Conservation (phyloP, 345 rosid species). For the thale cress (Arabidopsis thaliana) region TAIR10.1 NC_003074.8:3247501-3248000, state of each 20-base stretch:
- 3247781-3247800: slow-evolving; percentile 19
- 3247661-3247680: too few relatives aligned
- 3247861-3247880: slow-evolving; percentile 35
- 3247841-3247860: slow-evolving; percentile 19
- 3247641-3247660: background rate
- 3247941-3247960: slow-evolving; percentile 29
- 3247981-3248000: slow-evolving; percentile 28
- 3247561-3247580: background rate
- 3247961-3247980: slow-evolving; percentile 39
- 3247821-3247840: slow-evolving; percentile 13
- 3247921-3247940: slow-evolving; percentile 8
- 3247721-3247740: background rate
- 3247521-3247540: background rate
- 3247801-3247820: slow-evolving; percentile 27
- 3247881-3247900: slow-evolving; percentile 5
- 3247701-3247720: background rate
- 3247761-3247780: slow-evolving; percentile 7
- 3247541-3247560: background rate
- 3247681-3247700: background rate
- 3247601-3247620: slow-evolving; percentile 9
- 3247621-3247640: slow-evolving; percentile 23
- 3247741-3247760: background rate
- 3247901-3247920: slow-evolving; percentile 16
- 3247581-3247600: slow-evolving; percentile 2
- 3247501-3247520: background rate